Base-by-base conservation (phyloP, 2,329 filamentous ascomycete species). In the Cercospora sp. region DNA sequence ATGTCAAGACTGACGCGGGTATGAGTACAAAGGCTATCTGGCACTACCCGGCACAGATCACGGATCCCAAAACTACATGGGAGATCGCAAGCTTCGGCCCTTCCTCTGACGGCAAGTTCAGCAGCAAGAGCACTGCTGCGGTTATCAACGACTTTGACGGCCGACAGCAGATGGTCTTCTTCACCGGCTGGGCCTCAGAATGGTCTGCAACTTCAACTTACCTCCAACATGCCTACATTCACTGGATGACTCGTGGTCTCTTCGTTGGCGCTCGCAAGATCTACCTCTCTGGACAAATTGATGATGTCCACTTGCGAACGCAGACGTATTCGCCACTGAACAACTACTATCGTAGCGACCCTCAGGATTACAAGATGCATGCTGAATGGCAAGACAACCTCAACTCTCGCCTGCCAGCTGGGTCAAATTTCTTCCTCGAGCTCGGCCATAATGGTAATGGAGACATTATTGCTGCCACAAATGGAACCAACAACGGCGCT, bases 121-220 rank as follows among this genome's bases (percentile, higher is more conserved):
- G 18, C 7, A 58, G 55, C 43, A 43, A 58, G 13, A 62, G 40
- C 4, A 66, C 65, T 0, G 65, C 65, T 13, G 65, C 65, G 1
- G 65, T 66, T 7, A 66, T 66, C 45, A 66, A 66, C 45, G 65
- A 66, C 24, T 66, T 66, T 24, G 37, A 32, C 16, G 65, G 65
- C 3, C 45, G 65, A 16, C 65, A 66, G 49, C 65, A 66, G 26
- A 66, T 66, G 65, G 65, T 66, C 2, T 66, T 66, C 49, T 66
- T 66, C 49, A 62, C 49, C 18, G 65, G 65, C 9, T 66, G 65
- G 65, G 65, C 65, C 12, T 62, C 65, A 9, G 65, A 66, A 32
- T 66, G 65, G 65, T 58, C 65, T 9, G 65, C 65, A 24, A 66
- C 65, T 8, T 66, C 58, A 0, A 45, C 45, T 6, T 66, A 43